Conservation (phyloP, 768 basidiomycete species). For the Leccinum obscurum region DNA sequence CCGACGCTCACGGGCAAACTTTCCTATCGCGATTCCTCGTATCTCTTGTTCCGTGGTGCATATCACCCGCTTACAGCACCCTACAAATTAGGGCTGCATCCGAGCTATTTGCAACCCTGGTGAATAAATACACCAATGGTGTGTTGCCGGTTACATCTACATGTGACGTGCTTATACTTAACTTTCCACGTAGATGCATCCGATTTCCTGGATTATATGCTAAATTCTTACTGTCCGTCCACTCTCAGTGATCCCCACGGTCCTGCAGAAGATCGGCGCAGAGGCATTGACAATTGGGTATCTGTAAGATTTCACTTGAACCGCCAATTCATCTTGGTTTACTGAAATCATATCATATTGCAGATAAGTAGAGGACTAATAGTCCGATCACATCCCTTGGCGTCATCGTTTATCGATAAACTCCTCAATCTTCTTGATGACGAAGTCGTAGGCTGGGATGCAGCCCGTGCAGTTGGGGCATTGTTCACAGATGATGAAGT, state of each 20-base stretch:
- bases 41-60: constrained; percentile 58
- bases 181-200: constrained; percentile 41
- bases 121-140: constrained; percentile 82
- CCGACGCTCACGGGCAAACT: constrained; percentile 41
- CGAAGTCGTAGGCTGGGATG: constrained; percentile 60
- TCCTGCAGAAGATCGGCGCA: constrained; percentile 42
- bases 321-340: background rate
- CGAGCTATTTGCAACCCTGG: constrained; percentile 60
- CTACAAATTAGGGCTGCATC: constrained; percentile 57
- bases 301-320: constrained; percentile 52
- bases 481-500: constrained; percentile 60
- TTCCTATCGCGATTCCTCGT: constrained; percentile 53
- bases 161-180: background rate
- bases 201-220: constrained; percentile 43
- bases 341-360: constrained; percentile 1
- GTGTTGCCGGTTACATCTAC: constrained; percentile 15
- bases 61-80: constrained; percentile 45
- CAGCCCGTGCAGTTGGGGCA: constrained; percentile 73
- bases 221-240: constrained; percentile 49
- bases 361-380: constrained; percentile 82
- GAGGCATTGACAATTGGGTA: constrained; percentile 60
- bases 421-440: constrained; percentile 76
- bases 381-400: constrained; percentile 65
- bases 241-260: constrained; percentile 41
- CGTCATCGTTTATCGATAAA: constrained; percentile 55